phyloP scores from a whole-genome alignment of 345 rosid species.

The Gossypium thurberi region DNA sequence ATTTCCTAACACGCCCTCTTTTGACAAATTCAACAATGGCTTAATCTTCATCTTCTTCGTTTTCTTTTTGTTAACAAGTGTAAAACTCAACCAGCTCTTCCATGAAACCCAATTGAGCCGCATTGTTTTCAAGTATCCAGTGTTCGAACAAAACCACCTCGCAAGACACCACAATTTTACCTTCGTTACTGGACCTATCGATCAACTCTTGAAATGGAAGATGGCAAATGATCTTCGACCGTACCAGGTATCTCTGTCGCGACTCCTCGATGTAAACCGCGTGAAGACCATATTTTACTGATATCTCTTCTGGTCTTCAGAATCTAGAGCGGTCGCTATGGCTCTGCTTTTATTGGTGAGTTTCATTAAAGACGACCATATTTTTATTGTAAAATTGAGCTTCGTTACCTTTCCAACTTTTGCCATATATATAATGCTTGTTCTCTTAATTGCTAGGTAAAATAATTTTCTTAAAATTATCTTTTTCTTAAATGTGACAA shows the following conservation, averaged over 20 bases:
- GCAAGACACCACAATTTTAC: constrained; percentile 52
- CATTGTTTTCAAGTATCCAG: constrained; percentile 72
- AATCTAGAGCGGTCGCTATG: constrained; percentile 8
- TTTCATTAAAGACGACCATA: constrained; percentile 72
- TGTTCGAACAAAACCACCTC: constrained; percentile 93
- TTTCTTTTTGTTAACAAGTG: constrained; percentile 25
- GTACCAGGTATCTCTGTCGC: constrained; percentile 57
- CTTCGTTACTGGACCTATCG: constrained; percentile 43
- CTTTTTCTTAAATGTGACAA: no score
- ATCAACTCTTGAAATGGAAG: constrained; percentile 75
- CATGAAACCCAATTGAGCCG: constrained; percentile 51
- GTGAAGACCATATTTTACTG: constrained; percentile 21
- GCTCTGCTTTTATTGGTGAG: constrained; percentile 23
- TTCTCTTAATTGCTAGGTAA: no score
- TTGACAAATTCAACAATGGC: not conserved
- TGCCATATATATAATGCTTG: constrained; percentile 35
- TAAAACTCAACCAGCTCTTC: constrained; percentile 71
- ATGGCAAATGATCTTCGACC: constrained; percentile 47
- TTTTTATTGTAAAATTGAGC: constrained; percentile 4
- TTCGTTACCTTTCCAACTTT: constrained; percentile 58
- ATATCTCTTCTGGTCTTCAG: not conserved
- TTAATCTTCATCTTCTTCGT: not conserved
- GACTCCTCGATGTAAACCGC: constrained; percentile 80
- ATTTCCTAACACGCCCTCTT: not conserved
- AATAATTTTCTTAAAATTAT: no score